Conservation (phyloP, 148 eudicot species). For the Euryodendron excelsum region DNA sequence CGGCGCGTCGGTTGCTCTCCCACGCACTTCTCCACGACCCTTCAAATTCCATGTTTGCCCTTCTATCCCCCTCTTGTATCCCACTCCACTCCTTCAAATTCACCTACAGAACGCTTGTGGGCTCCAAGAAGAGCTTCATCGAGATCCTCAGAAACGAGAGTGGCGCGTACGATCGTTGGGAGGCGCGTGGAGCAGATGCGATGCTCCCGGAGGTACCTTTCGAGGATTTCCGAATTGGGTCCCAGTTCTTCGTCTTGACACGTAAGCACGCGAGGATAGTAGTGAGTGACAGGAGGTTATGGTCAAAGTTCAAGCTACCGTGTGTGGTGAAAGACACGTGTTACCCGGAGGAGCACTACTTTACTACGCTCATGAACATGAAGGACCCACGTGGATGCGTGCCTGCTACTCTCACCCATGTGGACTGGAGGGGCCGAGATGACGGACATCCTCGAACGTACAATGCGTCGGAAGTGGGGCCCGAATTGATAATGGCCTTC, state of each 20-base stretch:
- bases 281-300: slow-evolving; percentile 45
- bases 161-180: slow-evolving; percentile 62
- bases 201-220: slow-evolving; percentile 67
- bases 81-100: slow-evolving; percentile 74
- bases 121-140: slow-evolving; percentile 54
- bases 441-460: slow-evolving; percentile 78
- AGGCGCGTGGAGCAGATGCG: slow-evolving; percentile 75
- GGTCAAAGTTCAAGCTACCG: slow-evolving; percentile 69
- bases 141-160: slow-evolving; percentile 62
- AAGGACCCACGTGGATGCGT: slow-evolving; percentile 59
- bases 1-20: slow-evolving; percentile 65
- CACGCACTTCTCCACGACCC: slow-evolving; percentile 74
- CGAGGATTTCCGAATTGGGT: slow-evolving; percentile 64
- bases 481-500: slow-evolving; percentile 49
- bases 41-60: slow-evolving; percentile 63
- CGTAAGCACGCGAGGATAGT: slow-evolving; percentile 62
- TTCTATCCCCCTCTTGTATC: slow-evolving; percentile 68
- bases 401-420: slow-evolving; percentile 74
- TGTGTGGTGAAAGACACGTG: slow-evolving; percentile 49
- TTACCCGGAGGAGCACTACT: slow-evolving; percentile 91
- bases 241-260: slow-evolving; percentile 71
- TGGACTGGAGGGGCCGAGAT: slow-evolving; percentile 65
- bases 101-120: slow-evolving; percentile 34
- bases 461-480: slow-evolving; percentile 41
- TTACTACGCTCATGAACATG: slow-evolving; percentile 67